These are phyloP conservation scores for Nigrospora osmanthi DNA, from an alignment of 2,329 filamentous ascomycete genomes.

Conservation along the genomic window DNA sequence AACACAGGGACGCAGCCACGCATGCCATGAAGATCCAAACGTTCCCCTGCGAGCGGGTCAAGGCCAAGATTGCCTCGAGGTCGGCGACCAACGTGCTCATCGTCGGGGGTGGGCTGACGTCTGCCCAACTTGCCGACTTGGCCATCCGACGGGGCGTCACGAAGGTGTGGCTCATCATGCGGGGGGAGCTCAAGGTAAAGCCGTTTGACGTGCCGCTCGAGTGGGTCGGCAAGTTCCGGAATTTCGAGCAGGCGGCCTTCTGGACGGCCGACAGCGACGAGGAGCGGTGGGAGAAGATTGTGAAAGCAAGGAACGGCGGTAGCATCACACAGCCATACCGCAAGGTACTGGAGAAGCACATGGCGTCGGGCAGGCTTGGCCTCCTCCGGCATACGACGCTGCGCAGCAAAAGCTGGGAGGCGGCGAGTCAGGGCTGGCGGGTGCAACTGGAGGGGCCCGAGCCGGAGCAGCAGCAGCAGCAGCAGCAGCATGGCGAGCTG, in stretches of 20 bases:
- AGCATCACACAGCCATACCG: conserved; percentile 64
- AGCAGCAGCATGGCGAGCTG: conserved; percentile 41
- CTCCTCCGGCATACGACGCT: conserved; percentile 53
- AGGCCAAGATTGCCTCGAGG: conserved; percentile 40
- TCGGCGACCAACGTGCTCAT: conserved; percentile 57
- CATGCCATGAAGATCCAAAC: conserved; percentile 58
- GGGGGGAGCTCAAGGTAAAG: conserved; percentile 54
- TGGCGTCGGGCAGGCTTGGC: conserved; percentile 40
- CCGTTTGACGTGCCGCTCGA: conserved; percentile 69
- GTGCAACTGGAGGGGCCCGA: conserved; percentile 9
- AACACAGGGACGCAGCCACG: conserved; percentile 27
- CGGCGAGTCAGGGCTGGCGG: conserved; percentile 35
- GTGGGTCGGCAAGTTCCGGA: conserved; percentile 80
- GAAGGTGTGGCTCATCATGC: conserved; percentile 64
- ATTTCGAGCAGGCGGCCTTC: conserved; percentile 68
- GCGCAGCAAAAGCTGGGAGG: conserved; percentile 39
- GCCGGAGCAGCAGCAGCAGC: conserved; percentile 27
- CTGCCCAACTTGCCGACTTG: conserved; percentile 64
- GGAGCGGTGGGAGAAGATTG: conserved; percentile 59
- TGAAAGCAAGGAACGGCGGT: conserved; percentile 63
- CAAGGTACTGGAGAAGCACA: conserved; percentile 57
- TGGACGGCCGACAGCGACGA: conserved; percentile 68
- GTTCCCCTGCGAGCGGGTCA: conserved; percentile 47
- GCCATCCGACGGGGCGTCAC: conserved; percentile 56
- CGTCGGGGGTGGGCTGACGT: conserved; percentile 69